Base-by-base conservation (phyloP, 257 asterid genomes). In the Solanum etuberosum region DNA sequence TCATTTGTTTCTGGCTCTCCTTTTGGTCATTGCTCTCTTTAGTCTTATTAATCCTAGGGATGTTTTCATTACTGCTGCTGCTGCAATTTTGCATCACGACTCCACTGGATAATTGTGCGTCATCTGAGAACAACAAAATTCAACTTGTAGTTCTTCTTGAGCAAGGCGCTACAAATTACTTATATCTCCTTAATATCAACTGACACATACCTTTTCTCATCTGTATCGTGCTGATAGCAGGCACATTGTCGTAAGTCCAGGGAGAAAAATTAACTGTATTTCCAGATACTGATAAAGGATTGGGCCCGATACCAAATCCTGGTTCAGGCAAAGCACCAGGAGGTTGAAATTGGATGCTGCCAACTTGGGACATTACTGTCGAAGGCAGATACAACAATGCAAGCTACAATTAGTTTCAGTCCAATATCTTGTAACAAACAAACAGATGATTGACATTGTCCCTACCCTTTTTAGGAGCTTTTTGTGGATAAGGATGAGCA, bases 401-500 rank as follows among this genome's bases (percentile, higher is more conserved):
- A 32, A 88, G 34, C 67, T 16, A 81, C 27, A 81, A 48, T 81
- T 29, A 81, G 68, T 29, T 81, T 29, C 42, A 31, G 38, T 77
- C 34, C 51, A 86, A 4, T 25, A 7, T 21, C 51, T 32, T 71
- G 43, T 72, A 67, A 73, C 13, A 86, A 61, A 29, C 14, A 37
- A 14, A 63, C 34, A 81, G 38, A 25, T 68, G 54, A 37, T 16
- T 83, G 59, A 71, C 29, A 84, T 27, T 63, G 85, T 48, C 38
- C 91, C 46, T 88, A 94, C 97, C 96, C 86, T 29, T 90, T 92
- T 91, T 94, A 8, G 98, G 87, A 86, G 98, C 98, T 87, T 95
- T 96, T 59, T 95, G 99, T 23, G 99, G 99, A 90, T 95, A 96
- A 43, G 99, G 99, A 90, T 94, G 99, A 76, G 96, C 84, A 76